Evolutionary conservation across 2,329 filamentous ascomycete species (phyloP).

Genomic region (Colletotrichum musicola): DNA sequence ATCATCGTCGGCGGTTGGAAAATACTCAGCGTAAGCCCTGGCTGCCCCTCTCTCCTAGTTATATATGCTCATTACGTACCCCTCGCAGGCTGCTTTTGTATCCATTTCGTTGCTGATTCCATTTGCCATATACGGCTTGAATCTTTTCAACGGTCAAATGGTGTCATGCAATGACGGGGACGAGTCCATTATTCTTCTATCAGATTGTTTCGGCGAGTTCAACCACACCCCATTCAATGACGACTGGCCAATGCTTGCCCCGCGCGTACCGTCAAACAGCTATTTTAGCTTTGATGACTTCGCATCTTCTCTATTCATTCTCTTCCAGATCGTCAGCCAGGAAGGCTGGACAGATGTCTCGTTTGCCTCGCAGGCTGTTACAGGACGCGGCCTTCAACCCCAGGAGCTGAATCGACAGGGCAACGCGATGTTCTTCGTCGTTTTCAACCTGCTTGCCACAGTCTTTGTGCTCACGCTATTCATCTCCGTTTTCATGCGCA

Average conservation of each 20-base stretch:
- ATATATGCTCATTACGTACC: conserved; percentile 10
- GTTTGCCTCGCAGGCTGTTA: conserved; percentile 85
- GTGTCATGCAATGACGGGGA: conserved; percentile 81
- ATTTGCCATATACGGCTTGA: conserved; percentile 95
- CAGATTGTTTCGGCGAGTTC: conserved; percentile 88
- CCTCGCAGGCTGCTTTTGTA: conserved; percentile 80
- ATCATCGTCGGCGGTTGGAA: conserved; percentile 97
- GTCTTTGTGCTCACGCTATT: conserved; percentile 98
- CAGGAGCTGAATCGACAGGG: conserved; percentile 76
- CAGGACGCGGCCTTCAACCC: conserved; percentile 81
- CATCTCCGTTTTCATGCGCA: conserved; percentile 99
- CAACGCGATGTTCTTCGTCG: conserved; percentile 93
- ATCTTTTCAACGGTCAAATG: conserved; percentile 89
- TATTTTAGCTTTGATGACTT: conserved; percentile 97
- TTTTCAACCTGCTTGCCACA: conserved; percentile 95
- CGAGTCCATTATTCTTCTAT: conserved; percentile 68
- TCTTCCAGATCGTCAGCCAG: conserved; percentile 98
- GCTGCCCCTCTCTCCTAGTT: conserved; percentile 19
- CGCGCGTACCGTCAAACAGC: conserved; percentile 82
- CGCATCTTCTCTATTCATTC: conserved; percentile 90
- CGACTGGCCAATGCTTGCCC: conserved; percentile 84
- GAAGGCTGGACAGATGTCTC: conserved; percentile 98
- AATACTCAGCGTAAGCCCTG: conserved; percentile 78
- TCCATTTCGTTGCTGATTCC: conserved; percentile 94
- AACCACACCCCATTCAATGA: conserved; percentile 78